These are phyloP conservation scores for Pestalotiopsis sp. DNA, from an alignment of 2,329 filamentous ascomycete genomes.

Conservation along the genomic window DNA sequence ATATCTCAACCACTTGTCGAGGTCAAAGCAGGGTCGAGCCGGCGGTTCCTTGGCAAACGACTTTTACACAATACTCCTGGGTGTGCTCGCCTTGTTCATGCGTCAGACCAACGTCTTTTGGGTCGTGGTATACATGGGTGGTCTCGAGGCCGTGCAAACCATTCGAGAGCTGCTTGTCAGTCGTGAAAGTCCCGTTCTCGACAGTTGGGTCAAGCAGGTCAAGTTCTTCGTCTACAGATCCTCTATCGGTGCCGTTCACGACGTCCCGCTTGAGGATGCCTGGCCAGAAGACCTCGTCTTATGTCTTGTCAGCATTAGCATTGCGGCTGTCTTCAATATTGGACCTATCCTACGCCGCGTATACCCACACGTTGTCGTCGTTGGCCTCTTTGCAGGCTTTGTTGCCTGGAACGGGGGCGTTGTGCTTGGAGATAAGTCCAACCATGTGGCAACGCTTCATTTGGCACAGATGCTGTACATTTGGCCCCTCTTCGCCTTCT, in stretches of 20 bases:
- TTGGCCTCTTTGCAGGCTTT: conserved; percentile 55
- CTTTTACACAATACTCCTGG: conserved; percentile 53
- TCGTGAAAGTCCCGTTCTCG: conserved; percentile 30
- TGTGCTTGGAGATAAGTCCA: conserved; percentile 91
- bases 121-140: conserved; percentile 78
- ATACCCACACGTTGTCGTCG: conserved; percentile 63
- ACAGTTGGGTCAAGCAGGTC: conserved; percentile 35
- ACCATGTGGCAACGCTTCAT: conserved; percentile 88
- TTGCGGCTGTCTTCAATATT: conserved; percentile 57
- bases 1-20: conserved; percentile 59
- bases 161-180: conserved; percentile 45
- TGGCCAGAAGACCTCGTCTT: conserved; percentile 55
- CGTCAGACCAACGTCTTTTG: conserved; percentile 98
- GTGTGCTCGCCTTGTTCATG: conserved; percentile 71
- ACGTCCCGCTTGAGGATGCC: conserved; percentile 48
- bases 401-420: conserved; percentile 88
- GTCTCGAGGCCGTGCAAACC: conserved; percentile 54
- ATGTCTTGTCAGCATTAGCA: conserved; percentile 63
- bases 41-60: conserved; percentile 36
- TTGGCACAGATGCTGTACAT: conserved; percentile 93
- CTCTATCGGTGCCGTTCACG: conserved; percentile 55
- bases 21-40: conserved; percentile 36
- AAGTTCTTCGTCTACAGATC: conserved; percentile 44
- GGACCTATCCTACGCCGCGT: conserved; percentile 45
- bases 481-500: conserved; percentile 88